Base-by-base conservation (phyloP, 441 rosid species). In the Populus hybrid region DNA sequence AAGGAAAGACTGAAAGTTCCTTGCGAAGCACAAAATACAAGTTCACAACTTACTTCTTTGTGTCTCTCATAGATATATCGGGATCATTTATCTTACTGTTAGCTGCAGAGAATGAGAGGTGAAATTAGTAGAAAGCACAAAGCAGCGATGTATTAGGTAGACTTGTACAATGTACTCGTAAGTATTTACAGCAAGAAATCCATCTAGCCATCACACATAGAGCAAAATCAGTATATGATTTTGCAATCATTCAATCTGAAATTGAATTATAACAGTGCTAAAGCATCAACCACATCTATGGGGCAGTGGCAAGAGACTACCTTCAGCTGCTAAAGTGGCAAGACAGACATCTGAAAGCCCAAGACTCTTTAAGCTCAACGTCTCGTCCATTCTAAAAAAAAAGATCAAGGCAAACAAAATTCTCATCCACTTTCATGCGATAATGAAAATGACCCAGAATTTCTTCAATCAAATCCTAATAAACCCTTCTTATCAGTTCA, bases 261-360 rank as follows among this genome's bases (percentile, higher is more conserved):
- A 69, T 21, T 68, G 16, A 57, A 1, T 6, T 8, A 4, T 11
- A 21, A 24, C 57, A 23, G 30, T 70, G 71, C 30, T 64, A 36
- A 34, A 59, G 75, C 36, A 63, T 69, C 28, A 26, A 66, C 69
- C 28, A 46, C 24, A 57, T 66, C 40, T 16, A 71, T 67, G 38
- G 71, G 35, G 57, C 28, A 77, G 40, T 23, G 7, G 72, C 67
- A 57, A 32, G 73, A 38, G 82, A 79, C 67, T 53, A 89, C 95
- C 97, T 89, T 84, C 83, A 72, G 88, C 84, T 75, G 92, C 93
- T 87, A 92, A 82, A 79, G 90, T 85, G 76, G 96, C 97, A 73
- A 95, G 96, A 85, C 96, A 91, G 75, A 86, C 87, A 66, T 90
- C 95, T 3, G 96, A 95, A 35, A 93, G 90, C 67, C 99, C 99